These are phyloP conservation scores for Nemania sp. DNA, from an alignment of 2,329 filamentous ascomycete genomes.

Conservation along the genomic window DNA sequence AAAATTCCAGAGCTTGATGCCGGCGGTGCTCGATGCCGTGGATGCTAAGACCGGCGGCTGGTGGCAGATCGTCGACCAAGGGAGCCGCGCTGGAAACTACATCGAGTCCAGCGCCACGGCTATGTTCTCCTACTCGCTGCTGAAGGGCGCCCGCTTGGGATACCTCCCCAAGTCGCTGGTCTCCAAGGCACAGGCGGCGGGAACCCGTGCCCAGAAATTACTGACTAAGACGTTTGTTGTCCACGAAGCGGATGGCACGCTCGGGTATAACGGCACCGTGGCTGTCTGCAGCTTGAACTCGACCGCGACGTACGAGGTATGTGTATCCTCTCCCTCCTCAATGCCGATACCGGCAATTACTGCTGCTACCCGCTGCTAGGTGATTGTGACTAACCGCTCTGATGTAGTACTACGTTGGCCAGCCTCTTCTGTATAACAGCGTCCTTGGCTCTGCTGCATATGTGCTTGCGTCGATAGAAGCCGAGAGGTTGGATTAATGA, in stretches of 20 bases:
- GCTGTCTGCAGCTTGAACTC: conserved; percentile 48
- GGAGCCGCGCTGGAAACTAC: conserved; percentile 38
- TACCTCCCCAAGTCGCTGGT: conserved; percentile 31
- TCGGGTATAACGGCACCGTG: conserved; percentile 44
- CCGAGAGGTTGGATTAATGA: conserved; percentile 32
- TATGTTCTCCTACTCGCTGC: conserved; percentile 43
- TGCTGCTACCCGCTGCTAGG: too few species aligned
- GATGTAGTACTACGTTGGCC: conserved; percentile 42
- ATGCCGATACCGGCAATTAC: not conserved
- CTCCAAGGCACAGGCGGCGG: conserved; percentile 19
- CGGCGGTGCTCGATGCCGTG: conserved; percentile 31
- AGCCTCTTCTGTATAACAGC: conserved; percentile 44
- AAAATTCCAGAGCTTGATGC: conserved; percentile 32
- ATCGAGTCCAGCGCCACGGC: conserved; percentile 44
- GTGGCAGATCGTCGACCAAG: conserved; percentile 44
- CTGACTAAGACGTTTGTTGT: conserved; percentile 35
- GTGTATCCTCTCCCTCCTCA: conserved; percentile 13
- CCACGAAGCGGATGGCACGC: conserved; percentile 31
- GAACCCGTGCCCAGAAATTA: conserved; percentile 28
- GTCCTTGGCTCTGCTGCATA: conserved; percentile 44
- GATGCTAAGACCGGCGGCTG: conserved; percentile 40
- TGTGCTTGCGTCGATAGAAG: conserved; percentile 44
- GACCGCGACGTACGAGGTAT: conserved; percentile 43
- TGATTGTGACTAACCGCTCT: conserved; percentile 25
- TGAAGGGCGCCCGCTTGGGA: conserved; percentile 43